phyloP scores from a whole-genome alignment of 495 filamentous ascomycete genomes.

The Letharia columbiana region DNA sequence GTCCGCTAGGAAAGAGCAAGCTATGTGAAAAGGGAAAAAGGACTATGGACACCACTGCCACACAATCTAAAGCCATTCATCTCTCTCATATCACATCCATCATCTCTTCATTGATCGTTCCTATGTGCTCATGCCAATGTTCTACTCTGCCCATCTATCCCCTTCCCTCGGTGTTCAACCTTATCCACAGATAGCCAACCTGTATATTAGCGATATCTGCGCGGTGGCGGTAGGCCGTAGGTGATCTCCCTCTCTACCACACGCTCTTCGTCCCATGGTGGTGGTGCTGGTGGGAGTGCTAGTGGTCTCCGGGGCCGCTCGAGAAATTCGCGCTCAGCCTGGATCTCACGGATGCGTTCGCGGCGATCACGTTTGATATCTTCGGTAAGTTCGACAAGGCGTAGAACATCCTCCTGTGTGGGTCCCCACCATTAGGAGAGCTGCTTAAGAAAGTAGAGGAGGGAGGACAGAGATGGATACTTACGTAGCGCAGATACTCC shows the following conservation, averaged over 20 bases:
- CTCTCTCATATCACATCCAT: background rate
- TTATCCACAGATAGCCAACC: background rate
- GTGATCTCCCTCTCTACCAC: slow-evolving; percentile 51
- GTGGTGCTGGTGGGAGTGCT: slow-evolving; percentile 23
- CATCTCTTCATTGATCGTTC: slow-evolving; percentile 7
- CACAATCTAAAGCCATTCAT: slow-evolving; percentile 5
- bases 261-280: slow-evolving; percentile 45
- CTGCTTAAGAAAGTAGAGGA: slow-evolving; percentile 5
- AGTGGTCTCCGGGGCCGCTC: slow-evolving; percentile 29
- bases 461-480: slow-evolving; percentile 33
- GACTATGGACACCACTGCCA: slow-evolving; percentile 4
- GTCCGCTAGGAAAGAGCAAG: background rate
- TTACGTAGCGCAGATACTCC: slow-evolving; percentile 79
- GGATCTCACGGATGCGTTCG: slow-evolving; percentile 69
- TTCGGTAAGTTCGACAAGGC: slow-evolving; percentile 73
- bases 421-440: background rate
- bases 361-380: slow-evolving; percentile 69
- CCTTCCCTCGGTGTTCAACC: background rate
- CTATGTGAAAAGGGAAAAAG: background rate
- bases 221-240: slow-evolving; percentile 28
- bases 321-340: slow-evolving; percentile 59
- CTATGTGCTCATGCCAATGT: slow-evolving; percentile 7
- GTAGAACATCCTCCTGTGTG: slow-evolving; percentile 71
- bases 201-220: slow-evolving; percentile 17
- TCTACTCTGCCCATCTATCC: background rate